Conservation (phyloP, 768 basidiomycete genomes). For the Coprinopsis sp. region DNA sequence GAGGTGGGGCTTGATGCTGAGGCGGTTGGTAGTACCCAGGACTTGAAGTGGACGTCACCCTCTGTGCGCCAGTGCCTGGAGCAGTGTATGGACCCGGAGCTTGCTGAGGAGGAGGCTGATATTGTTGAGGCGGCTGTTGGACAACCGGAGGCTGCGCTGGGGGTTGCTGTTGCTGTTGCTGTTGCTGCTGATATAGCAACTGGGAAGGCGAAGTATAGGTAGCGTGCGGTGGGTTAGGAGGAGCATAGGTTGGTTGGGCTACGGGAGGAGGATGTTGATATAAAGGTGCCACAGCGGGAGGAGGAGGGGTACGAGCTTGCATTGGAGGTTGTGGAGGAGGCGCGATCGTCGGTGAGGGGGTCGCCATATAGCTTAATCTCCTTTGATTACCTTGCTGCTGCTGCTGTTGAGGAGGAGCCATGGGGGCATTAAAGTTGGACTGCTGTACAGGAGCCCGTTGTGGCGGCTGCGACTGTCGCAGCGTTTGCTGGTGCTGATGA, state of each 20-base stretch:
- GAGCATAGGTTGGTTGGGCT: slow-evolving; percentile 29
- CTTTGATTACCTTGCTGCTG: slow-evolving; percentile 28
- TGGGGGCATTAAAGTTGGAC: too few relatives aligned
- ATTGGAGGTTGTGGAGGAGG: slow-evolving; percentile 19
- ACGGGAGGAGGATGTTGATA: slow-evolving; percentile 33
- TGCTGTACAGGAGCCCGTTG: too few relatives aligned
- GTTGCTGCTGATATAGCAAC: slow-evolving; percentile 13
- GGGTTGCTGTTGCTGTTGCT: slow-evolving; percentile 7
- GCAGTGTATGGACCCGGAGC: neutral
- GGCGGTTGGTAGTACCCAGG: slow-evolving; percentile 6
- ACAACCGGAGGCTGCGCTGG: slow-evolving; percentile 17
- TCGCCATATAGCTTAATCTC: slow-evolving; percentile 31
- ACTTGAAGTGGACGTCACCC: neutral
- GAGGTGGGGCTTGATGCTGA: slow-evolving; percentile 14
- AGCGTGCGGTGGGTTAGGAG: slow-evolving; percentile 26
- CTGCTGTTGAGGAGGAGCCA: slow-evolving; percentile 24
- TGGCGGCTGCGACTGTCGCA: slow-evolving; percentile 24
- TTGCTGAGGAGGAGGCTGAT: slow-evolving; percentile 18
- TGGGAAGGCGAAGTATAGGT: slow-evolving; percentile 18
- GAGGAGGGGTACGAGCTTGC: slow-evolving; percentile 35
- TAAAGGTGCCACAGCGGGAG: slow-evolving; percentile 24
- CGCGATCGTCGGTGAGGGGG: slow-evolving; percentile 30
- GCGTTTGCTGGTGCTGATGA: slow-evolving; percentile 39
- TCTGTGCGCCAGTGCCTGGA: neutral
- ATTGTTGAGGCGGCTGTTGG: slow-evolving; percentile 24